These are phyloP conservation scores for Lolium perenne DNA, from an alignment of 176 grass and related monocot species.

Conservation along the genomic window DNA sequence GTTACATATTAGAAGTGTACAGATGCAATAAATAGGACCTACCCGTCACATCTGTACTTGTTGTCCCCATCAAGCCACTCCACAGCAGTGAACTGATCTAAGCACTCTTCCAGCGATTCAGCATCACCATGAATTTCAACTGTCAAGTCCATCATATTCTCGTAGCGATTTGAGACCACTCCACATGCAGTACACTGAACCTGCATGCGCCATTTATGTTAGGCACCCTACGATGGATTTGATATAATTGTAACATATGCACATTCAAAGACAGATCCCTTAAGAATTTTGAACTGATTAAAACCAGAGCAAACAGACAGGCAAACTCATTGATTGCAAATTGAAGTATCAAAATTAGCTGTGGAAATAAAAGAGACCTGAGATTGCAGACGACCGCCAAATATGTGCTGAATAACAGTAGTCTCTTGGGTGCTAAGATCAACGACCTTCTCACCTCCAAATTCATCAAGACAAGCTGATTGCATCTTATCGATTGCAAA, in stretches of 20 bases:
- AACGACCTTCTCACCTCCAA: slow-evolving; percentile 91
- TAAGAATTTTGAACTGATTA: slow-evolving; percentile 16
- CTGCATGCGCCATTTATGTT: slow-evolving; percentile 52
- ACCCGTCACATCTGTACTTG: slow-evolving; percentile 98
- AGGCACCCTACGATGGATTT: slow-evolving; percentile 20
- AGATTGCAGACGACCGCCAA: slow-evolving; percentile 89
- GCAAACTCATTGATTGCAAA: slow-evolving; percentile 3
- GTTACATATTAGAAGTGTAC: slow-evolving; percentile 24
- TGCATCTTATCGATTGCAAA: slow-evolving; percentile 99
- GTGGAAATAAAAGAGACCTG: slow-evolving; percentile 60
- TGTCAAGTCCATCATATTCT: slow-evolving; percentile 99
- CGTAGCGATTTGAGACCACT: slow-evolving; percentile 93
- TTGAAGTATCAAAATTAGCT: neutral
- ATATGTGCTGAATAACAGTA: slow-evolving; percentile 96
- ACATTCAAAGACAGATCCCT: slow-evolving; percentile 9
- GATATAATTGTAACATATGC: slow-evolving; percentile 33
- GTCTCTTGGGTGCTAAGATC: slow-evolving; percentile 91
- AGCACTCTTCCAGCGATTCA: slow-evolving; percentile 88
- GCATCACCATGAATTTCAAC: slow-evolving; percentile 99
- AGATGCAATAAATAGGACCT: slow-evolving; percentile 48
- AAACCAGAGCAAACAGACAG: slow-evolving; percentile 14
- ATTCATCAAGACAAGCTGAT: slow-evolving; percentile 92
- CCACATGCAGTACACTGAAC: slow-evolving; percentile 84
- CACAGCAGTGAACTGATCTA: slow-evolving; percentile 89
- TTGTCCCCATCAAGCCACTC: slow-evolving; percentile 99